Evolutionary conservation across 148 eudicot species (phyloP).

Genomic region (Chenopodium quinoa): DNA sequence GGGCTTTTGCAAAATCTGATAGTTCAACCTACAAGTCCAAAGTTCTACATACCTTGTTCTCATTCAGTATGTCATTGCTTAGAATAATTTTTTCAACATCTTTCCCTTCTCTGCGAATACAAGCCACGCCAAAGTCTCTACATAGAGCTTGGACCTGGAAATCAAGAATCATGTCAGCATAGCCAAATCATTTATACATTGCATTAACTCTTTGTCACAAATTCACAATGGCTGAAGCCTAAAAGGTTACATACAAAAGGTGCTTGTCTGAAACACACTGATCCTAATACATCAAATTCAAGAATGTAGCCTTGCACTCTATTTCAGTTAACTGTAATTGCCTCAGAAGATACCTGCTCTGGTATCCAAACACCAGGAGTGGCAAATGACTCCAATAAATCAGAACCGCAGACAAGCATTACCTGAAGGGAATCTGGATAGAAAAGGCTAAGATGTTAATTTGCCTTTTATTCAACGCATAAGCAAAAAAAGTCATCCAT

Average conservation of each 20-base stretch:
- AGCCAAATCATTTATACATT: not conserved
- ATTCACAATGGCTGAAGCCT: not conserved
- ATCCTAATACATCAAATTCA: not conserved
- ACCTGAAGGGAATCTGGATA: slow-evolving; percentile 57
- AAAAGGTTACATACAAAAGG: not conserved
- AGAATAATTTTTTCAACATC: slow-evolving; percentile 61
- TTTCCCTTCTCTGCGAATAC: slow-evolving; percentile 83
- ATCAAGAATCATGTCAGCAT: not conserved
- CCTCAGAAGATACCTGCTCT: slow-evolving; percentile 61
- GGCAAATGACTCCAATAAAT: slow-evolving; percentile 78
- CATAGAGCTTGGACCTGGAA: slow-evolving; percentile 64
- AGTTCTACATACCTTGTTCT: slow-evolving; percentile 52
- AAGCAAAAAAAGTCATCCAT: not conserved
- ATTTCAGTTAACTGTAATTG: not conserved
- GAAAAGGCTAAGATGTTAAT: slow-evolving; percentile 4
- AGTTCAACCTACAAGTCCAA: not conserved
- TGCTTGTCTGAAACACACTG: not conserved
- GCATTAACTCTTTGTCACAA: not conserved
- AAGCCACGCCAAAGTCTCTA: slow-evolving; percentile 88
- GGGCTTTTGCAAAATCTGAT: not conserved
- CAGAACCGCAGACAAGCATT: slow-evolving; percentile 96
- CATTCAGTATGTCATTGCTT: slow-evolving; percentile 50
- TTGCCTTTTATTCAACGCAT: not conserved
- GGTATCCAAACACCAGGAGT: slow-evolving; percentile 83
- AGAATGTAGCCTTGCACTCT: not conserved